Base-by-base conservation (phyloP, 192 early-diverging fungal genomes). In the Lunasporangiospora selenospora region DNA sequence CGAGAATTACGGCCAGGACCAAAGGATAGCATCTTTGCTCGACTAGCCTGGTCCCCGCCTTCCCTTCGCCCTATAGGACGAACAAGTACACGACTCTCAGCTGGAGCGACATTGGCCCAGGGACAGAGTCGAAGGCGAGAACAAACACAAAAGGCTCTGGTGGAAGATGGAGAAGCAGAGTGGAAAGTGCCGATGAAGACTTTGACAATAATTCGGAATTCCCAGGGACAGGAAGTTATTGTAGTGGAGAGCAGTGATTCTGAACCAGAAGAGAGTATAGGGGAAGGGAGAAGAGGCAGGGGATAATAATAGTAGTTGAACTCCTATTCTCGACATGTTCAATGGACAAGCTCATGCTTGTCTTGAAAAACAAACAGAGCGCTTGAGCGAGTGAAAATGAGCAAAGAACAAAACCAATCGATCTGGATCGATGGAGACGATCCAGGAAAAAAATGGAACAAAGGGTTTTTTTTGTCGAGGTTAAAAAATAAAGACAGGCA, bases 41-140 rank as follows among this genome's bases (percentile, higher is more conserved):
- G 53, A 10, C 16, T 58, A 34, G 65, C 65, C 1, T 67, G 65
- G 49, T 67, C 65, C 0, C 65, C 65, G 21, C 65, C 65, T 31
- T 21, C n/a, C n/a, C n/a, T n/a, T n/a, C n/a, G n/a, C n/a, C n/a
- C n/a, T n/a, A n/a, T n/a, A n/a, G n/a, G 39, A 2, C 26, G 27
- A 23, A 32, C 51, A 16, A 43, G 2, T 1, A 24, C 37, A n/a
- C 33, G 36, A 15, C 37, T 41, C 8, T 12, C 37, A 3, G 47
- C 37, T 21, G 29, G 37, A 16, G 16, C 38, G 19, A 50, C 58
- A 16, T n/a, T n/a, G n/a, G 58, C 39, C 13, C 46, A n/a, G 13
- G 36, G 29, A 8, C 24, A 32, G 12, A 16, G 11, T 23, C 10
- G 6, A 24, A 15, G 21, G 1, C 27, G 16, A 30, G 24, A 16